Base-by-base conservation (phyloP, 2,329 filamentous ascomycete genomes). In the Ophiosphaerella korrae region DNA sequence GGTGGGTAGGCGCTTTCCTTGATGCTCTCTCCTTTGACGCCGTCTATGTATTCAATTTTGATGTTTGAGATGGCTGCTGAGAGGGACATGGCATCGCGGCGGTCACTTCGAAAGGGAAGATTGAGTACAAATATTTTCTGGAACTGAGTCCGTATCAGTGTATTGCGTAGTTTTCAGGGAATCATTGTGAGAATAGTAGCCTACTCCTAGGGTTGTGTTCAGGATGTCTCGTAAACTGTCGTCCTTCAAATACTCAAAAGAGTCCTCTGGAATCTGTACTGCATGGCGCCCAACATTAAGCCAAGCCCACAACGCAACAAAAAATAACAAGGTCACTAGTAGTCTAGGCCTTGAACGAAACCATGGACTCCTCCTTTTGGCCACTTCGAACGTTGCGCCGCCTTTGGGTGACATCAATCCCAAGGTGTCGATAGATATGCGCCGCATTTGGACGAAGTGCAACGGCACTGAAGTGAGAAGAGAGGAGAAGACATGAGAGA, bases 111-210 rank as follows among this genome's bases (percentile, higher is more conserved):
- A 8, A 73, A 73, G 0, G 80, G 78, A 3, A 85, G 74, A 41
- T 80, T 82, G 40, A 84, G 75, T 16, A 82, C 80, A 43, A 83
- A 75, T 8, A 84, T 78, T 49, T 80, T 76, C 38, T 80, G 73
- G 56, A 84, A 84, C 81, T 83, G 49, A 13, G 3, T 41, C 14
- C 45, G 8, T 48, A 48, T 53, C 14, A 48, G 44, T 32, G 26
- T 34, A 13, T 2, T 9, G 9, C 18, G 18, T 21, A 21, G 18
- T 14, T 45, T 24, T 14, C 35, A 12, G 21, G 18, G 34, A 8
- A 37, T 8, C 33, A 8, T 33, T 7, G 21, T 9, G 18, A 40
- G 16, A 24, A n/a, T 31, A 1, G 48, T 11, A 9, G 53, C 62
- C 29, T 63, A 69, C 66, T 41, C 64, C 66, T 21, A 69, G 54